Evolutionary conservation across 2,329 filamentous ascomycete genomes (phyloP), one percentile per base, ranked within the genome.

Genomic region (Myrmaecium sp.): DNA sequence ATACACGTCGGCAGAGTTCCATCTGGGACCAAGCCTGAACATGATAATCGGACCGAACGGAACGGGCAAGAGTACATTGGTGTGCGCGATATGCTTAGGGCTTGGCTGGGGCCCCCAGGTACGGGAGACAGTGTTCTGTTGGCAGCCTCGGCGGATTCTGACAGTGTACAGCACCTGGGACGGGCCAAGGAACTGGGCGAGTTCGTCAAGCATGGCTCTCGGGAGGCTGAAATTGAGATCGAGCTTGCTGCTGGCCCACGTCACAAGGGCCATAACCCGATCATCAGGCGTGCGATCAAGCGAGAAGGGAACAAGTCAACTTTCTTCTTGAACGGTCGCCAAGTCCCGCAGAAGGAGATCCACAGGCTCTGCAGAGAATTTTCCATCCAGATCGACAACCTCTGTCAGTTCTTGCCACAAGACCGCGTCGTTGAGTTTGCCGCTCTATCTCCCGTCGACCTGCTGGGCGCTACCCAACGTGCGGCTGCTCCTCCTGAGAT

Each of bases 41-140:
- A 95, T 98, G 86, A 75, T 98, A 28, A 93, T 98, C 39, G 89
- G 89, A 0, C 89, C 89, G n/a, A 98, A 98, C 43, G 89, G 89
- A 17, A 95, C 89, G 0, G 89, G 89, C 29, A 98, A 98, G 55
- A 95, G 86, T 54, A 94, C 89, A 0, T 63, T 98, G 14, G 86
- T 98, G 22, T 98, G 89, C 53, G 89, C 89, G 23, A 92, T 98
- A 38, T 95, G 89, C 44, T 57, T 98, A 9, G 89, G 89, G 3
- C 58, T 98, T 14, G 89, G 89, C 25, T 94, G 77, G 62, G 68
- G 71, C 17, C 73, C 84, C 14, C 69, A 52, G 45, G 62, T 64
- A 55, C 43, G 31, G 15, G 5, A 10, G 14, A 5, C 16, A 18
- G 17, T 21, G 7, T 14, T 12, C 10, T 17, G 21, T n/a, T n/a